Evolutionary conservation across 345 rosid genomes (phyloP).

Genomic region (Salix dunnii): DNA sequence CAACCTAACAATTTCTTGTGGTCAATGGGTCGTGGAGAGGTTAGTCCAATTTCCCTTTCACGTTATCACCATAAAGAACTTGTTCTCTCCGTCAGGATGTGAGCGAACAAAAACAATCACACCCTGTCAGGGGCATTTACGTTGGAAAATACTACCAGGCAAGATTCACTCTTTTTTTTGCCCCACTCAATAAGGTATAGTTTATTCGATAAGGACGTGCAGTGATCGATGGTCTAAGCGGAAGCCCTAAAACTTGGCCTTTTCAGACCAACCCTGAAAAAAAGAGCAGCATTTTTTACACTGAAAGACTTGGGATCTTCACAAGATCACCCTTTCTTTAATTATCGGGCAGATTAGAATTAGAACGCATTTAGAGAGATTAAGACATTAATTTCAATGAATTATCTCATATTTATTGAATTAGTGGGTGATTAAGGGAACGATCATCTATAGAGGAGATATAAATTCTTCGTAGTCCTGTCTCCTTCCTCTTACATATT

Average conservation of each 20-base stretch:
- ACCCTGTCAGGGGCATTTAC: background rate
- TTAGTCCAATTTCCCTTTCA: background rate
- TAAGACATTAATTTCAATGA: background rate
- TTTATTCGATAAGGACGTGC: background rate
- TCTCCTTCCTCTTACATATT: background rate
- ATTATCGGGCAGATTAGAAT: background rate
- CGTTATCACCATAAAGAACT: background rate
- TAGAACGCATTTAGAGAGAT: background rate
- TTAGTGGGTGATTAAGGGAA: background rate
- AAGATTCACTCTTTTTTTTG: background rate
- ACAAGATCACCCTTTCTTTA: background rate
- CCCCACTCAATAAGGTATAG: background rate
- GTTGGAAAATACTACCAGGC: background rate
- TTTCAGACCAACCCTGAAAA: background rate
- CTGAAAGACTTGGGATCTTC: background rate
- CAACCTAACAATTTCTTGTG: background rate
- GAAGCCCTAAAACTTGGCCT: background rate
- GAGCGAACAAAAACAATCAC: background rate
- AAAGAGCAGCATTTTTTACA: background rate
- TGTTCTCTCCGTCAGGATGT: background rate
- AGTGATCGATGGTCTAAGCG: background rate
- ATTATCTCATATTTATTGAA: background rate
- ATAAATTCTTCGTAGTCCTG: background rate
- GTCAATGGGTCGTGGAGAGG: background rate
- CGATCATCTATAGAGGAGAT: background rate